Evolutionary conservation across 257 asterid species (phyloP), one percentile per base, ranked within the genome.

Genomic region (Lavandula angustifolia): DNA sequence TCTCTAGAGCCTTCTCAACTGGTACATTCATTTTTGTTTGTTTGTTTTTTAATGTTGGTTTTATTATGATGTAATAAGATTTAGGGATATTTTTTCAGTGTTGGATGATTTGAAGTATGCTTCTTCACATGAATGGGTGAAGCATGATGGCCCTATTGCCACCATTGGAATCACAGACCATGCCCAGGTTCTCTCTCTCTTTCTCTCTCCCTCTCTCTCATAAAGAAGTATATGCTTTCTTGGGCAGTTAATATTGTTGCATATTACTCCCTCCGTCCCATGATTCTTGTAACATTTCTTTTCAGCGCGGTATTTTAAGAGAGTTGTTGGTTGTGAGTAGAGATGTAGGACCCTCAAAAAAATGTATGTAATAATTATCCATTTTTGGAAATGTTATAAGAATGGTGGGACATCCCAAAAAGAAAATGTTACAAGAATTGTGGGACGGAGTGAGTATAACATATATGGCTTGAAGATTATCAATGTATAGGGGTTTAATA

Each of bases 61-160:
- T 9, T 41, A 11, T 9, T 3, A 41, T 4, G 37, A 52, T 22
- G 14, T 44, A 35, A 4, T 4, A 38, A 38, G 3, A 8, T 40
- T 6, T 0, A 2, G 0, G 33, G 9, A 2, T 12, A 8, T 11
- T 27, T 12, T 54, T 69, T 75, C 82, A 91, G 98, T 88, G 54
- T 44, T 85, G 72, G 98, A 91, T 14, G 94, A 92, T 49, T 64
- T 84, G 66, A 88, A 91, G 47, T 91, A 88, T 73, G 88, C 94
- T 44, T 13, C 67, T 47, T 86, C 96, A 9, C 98, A 91, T 73
- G 98, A 91, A 80, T 91, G 98, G 96, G 98, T 88, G 76, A 91
- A 91, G 76, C 91, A 82, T 69, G 98, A 91, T 3, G 96, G 95
- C 33, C 43, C 85, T 12, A 83, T 88, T 14, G 96, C 96, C 17